Percentiles rank a stretch among this genome's conserved stretches.
Evolutionary conservation across 2,329 filamentous ascomycete species (phyloP).

Genomic region (Aspergillus carbonarius): DNA sequence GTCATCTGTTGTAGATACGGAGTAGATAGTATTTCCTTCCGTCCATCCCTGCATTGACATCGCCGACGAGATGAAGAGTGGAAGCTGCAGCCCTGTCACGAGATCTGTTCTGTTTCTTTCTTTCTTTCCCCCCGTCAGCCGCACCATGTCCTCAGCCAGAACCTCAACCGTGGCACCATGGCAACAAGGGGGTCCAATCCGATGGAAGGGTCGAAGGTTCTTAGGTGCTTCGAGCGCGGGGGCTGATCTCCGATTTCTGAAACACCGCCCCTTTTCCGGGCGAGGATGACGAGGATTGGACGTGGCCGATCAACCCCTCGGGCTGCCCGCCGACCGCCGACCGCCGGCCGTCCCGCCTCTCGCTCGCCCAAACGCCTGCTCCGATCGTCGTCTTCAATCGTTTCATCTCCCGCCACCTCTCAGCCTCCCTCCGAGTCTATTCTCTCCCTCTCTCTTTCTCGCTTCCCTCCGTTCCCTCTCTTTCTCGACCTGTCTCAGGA

Average conservation of each 20-base stretch:
- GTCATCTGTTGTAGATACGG: neutral
- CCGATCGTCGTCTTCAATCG: slow-evolving; percentile 12
- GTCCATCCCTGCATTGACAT: neutral
- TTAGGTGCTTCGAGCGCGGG: slow-evolving; percentile 15
- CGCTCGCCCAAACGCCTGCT: neutral
- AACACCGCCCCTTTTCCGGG: slow-evolving; percentile 8
- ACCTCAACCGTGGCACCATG: neutral
- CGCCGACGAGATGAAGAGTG: neutral
- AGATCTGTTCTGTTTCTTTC: neutral
- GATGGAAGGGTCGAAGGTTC: slow-evolving; percentile 16
- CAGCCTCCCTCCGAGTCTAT: slow-evolving; percentile 6
- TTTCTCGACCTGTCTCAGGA: neutral
- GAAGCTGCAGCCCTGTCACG: neutral
- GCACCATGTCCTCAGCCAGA: neutral
- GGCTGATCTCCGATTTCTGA: slow-evolving; percentile 19
- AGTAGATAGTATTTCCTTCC: no score
- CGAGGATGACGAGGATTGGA: neutral
- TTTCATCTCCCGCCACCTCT: slow-evolving; percentile 19
- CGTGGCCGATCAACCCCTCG: slow-evolving; percentile 8
- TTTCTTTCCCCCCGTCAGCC: neutral
- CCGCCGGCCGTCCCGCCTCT: neutral
- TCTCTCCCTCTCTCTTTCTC: neutral
- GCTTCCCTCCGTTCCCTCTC: neutral
- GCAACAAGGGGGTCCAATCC: neutral
- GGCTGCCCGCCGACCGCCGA: neutral